Conservation (phyloP, 169 alveolate genomes). For the Plasmodium gonderi region DNA sequence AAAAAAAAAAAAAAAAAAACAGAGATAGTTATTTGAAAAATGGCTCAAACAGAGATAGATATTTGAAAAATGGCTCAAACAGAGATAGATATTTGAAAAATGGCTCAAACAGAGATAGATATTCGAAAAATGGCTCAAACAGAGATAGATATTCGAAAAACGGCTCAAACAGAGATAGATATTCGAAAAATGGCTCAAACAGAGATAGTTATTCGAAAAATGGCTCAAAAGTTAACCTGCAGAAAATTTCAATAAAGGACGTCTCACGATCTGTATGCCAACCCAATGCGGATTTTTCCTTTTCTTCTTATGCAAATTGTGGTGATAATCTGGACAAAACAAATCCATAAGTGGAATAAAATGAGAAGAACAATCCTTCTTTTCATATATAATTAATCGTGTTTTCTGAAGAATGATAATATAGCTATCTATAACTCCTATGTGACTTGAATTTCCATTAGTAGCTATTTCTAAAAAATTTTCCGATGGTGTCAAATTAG, state of each 20-base stretch:
- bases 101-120: too few species aligned
- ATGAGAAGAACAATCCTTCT: conserved; percentile 1
- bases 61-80: too few species aligned
- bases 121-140: too few species aligned
- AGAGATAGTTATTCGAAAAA: too few species aligned
- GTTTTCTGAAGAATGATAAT: conserved; percentile 54
- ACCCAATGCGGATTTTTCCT: conserved; percentile 41
- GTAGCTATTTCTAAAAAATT: conserved; percentile 48
- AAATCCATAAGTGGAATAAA: conserved; percentile 69
- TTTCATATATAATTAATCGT: conserved; percentile 62
- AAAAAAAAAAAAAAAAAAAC: neutral
- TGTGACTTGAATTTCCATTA: conserved; percentile 64
- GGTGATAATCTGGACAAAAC: conserved; percentile 62
- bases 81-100: too few species aligned
- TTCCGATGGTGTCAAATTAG: neutral
- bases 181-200: too few species aligned
- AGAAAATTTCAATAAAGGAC: conserved; percentile 43
- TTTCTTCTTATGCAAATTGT: neutral
- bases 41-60: too few species aligned
- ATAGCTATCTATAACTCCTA: conserved; percentile 62
- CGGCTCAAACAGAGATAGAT: too few species aligned
- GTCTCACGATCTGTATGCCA: conserved; percentile 39
- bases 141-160: too few species aligned
- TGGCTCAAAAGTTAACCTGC: conserved; percentile 23
- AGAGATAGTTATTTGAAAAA: too few species aligned